These are phyloP conservation scores for Hyaloscypha bicolor DNA, from an alignment of 495 filamentous ascomycete species.

Conservation along the genomic window DNA sequence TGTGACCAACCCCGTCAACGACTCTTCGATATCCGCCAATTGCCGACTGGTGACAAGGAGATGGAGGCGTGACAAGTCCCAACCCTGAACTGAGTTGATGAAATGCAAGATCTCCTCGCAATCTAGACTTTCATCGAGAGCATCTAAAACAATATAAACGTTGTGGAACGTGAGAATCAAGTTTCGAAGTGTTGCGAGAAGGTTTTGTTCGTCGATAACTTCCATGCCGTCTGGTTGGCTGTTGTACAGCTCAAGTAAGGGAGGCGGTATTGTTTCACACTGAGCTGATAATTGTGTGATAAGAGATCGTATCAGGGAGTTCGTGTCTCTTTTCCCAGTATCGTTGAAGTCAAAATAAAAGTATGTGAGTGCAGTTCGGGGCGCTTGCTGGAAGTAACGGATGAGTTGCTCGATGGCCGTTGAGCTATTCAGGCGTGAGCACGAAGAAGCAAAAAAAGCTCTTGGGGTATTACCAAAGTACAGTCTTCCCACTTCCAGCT, in stretches of 20 bases:
- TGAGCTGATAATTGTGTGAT: constrained; percentile 32
- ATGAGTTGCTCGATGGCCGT: constrained; percentile 24
- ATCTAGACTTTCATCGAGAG: constrained; percentile 35
- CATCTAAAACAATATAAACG: constrained; percentile 38
- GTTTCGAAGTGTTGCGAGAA: constrained; percentile 12
- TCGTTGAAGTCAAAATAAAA: constrained; percentile 43
- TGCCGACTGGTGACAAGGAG: constrained; percentile 21
- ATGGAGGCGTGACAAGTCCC: constrained; percentile 18
- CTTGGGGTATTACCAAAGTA: constrained; percentile 29
- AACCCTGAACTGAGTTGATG: constrained; percentile 13
- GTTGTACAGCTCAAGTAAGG: constrained; percentile 19
- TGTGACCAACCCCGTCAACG: constrained; percentile 1
- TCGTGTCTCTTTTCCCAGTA: constrained; percentile 27
- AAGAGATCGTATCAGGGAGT: constrained; percentile 33
- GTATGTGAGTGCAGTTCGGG: constrained; percentile 29
- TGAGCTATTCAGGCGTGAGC: constrained; percentile 19
- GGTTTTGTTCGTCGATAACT: constrained; percentile 6
- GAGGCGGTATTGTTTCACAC: constrained; percentile 16
- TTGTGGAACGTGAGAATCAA: constrained; percentile 29
- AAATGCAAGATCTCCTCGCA: constrained; percentile 19
- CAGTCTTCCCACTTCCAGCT: constrained; percentile 43
- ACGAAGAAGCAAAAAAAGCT: background rate
- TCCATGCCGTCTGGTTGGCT: constrained; percentile 23
- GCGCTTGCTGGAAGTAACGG: constrained; percentile 1
- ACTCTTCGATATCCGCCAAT: constrained; percentile 26